Evolutionary conservation across 768 basidiomycete genomes (phyloP), one percentile per base, ranked within the genome.

Genomic region (Boletellus ananas): DNA sequence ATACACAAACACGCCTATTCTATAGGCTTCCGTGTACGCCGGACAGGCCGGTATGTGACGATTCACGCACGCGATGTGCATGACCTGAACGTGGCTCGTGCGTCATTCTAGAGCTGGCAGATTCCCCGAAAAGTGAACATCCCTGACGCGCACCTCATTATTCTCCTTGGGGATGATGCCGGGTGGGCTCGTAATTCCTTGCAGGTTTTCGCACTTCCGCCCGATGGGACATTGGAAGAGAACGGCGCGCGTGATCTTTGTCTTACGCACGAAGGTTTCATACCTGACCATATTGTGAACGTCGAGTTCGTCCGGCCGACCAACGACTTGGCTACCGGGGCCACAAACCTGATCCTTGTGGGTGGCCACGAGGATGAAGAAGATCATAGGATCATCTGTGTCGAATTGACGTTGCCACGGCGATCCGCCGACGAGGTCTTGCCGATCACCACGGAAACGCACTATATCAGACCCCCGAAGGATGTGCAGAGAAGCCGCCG

Each of bases 251-350:
- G 11, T 10, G 3, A 2, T 11, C 21, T 51, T 34, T 16, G 16
- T 7, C 38, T 41, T 25, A 48, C 55, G 11, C 43, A 48, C 21
- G 34, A 52, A 42, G 33, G 40, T 9, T 0, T 17, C 8, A 0
- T 7, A 6, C 1, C 33, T 0, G 0, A 1, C 1, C 0, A 7
- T 1, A 3, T 38, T 10, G 1, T 1, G 1, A 1, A 16, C 1
- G 12, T 4, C 14, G 9, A 23, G 29, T 4, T 17, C 49, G 34
- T 51, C 34, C 16, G 20, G 29, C 25, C 17, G 14, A 13, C 34
- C 7, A 29, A 44, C 16, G 46, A 56, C 31, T 34, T 21, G n/a
- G 2, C 33, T 34, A 47, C 42, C 6, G 49, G 53, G 9, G 8
- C 6, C 8, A 44, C 23, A 8, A 21, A 4, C 11, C 1, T 38